A percentile compares a stretch with the other conserved stretches of the same genome.
phyloP scores from a whole-genome alignment of 148 eudicot species.

The Fagopyrum homotropicum region DNA sequence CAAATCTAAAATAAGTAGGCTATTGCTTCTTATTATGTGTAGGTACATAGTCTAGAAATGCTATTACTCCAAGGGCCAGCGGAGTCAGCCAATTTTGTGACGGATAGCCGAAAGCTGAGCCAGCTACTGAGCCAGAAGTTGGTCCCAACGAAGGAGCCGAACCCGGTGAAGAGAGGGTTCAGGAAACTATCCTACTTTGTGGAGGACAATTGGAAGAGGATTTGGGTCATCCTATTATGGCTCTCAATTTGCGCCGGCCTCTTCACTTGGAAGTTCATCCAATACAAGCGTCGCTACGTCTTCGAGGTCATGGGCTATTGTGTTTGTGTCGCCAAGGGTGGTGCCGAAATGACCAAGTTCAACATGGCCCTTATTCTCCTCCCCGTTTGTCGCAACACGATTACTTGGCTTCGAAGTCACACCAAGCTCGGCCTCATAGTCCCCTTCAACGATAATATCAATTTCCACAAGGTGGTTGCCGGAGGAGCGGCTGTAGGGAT shows the following conservation, averaged over 20 bases:
- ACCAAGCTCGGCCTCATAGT: constrained; percentile 37
- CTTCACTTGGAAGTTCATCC: constrained; percentile 47
- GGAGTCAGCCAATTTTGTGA: constrained; percentile 25
- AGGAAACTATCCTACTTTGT: constrained; percentile 28
- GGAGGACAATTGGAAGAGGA: constrained; percentile 49
- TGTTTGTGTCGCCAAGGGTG: constrained; percentile 45
- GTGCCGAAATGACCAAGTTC: constrained; percentile 50
- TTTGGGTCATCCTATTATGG: constrained; percentile 50
- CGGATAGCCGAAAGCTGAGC: constrained; percentile 43
- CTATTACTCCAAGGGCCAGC: constrained; percentile 48
- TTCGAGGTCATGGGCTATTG: constrained; percentile 54
- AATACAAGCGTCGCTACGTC: constrained; percentile 41
- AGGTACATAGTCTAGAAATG: constrained; percentile 51
- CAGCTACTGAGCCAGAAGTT: constrained; percentile 41
- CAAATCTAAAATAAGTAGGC: no score
- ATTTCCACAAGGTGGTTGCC: constrained; percentile 50
- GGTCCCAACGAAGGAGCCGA: constrained; percentile 39
- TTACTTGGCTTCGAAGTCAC: constrained; percentile 45
- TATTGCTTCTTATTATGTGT: neutral
- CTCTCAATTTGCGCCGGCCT: constrained; percentile 39
- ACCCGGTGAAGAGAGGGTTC: constrained; percentile 34
- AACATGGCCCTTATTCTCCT: constrained; percentile 55
- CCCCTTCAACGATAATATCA: constrained; percentile 51
- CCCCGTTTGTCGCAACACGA: constrained; percentile 50
- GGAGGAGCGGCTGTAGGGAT: constrained; percentile 41